Percentiles rank a stretch among this genome's conserved stretches.
These are phyloP conservation scores for Cubamyces sp. DNA, from an alignment of 768 basidiomycete genomes.

Conservation along the genomic window DNA sequence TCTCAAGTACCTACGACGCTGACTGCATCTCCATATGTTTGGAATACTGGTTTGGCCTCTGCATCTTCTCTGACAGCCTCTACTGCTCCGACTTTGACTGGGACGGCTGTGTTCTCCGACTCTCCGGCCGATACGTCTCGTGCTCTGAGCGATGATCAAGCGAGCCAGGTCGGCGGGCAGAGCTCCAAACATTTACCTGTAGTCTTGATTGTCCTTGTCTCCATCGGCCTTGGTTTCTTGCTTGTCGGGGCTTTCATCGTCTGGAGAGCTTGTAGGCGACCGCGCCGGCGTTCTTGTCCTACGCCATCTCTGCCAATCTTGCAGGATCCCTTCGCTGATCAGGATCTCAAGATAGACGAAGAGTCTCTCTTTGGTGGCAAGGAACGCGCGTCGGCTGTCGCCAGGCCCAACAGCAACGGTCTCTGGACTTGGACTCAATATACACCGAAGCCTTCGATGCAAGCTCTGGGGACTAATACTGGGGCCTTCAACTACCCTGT, in stretches of 20 bases:
- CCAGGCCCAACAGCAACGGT: constrained; percentile 42
- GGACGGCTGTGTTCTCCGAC: not conserved
- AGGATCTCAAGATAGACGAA: constrained; percentile 49
- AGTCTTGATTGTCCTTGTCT: constrained; percentile 54
- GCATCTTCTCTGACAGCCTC: constrained; percentile 25
- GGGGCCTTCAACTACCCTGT: constrained; percentile 29
- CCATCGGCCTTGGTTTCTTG: constrained; percentile 53
- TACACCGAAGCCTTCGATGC: constrained; percentile 34
- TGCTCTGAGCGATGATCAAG: constrained; percentile 16
- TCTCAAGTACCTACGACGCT: constrained; percentile 15
- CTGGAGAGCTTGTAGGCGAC: constrained; percentile 52
- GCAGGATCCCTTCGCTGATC: constrained; percentile 56
- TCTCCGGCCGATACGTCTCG: constrained; percentile 15
- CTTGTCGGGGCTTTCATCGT: constrained; percentile 53
- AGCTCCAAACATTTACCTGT: constrained; percentile 46
- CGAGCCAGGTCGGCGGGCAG: constrained; percentile 6
- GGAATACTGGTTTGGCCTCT: constrained; percentile 27
- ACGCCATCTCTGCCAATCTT: constrained; percentile 79
- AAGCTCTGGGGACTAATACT: not conserved
- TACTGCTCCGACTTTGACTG: not conserved
- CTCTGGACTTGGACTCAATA: constrained; percentile 53
- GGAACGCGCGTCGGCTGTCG: constrained; percentile 52
- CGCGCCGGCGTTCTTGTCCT: constrained; percentile 55
- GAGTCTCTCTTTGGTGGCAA: constrained; percentile 81
- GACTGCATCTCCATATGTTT: constrained; percentile 1